Evolutionary conservation across 2,329 filamentous ascomycete species (phyloP).

Genomic region (Metarhizium anisopliae): DNA sequence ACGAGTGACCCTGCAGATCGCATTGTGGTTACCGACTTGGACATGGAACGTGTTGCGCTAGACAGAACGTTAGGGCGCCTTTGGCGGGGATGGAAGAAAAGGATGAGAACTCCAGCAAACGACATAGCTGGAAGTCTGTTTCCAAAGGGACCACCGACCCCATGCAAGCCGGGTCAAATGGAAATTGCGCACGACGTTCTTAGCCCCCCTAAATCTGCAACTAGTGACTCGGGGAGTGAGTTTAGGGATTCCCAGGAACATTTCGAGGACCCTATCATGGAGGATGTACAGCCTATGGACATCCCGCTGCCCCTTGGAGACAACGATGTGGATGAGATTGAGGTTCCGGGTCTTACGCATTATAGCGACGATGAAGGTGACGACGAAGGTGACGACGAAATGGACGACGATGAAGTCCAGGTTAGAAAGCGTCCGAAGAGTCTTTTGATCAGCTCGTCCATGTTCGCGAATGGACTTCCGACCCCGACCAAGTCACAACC

Average conservation of each 20-base stretch:
- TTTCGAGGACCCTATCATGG: slow-evolving; percentile 10
- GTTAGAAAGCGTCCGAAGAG: slow-evolving; percentile 37
- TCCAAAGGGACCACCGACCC: slow-evolving; percentile 34
- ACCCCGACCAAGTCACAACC: slow-evolving; percentile 25
- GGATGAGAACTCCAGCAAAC: slow-evolving; percentile 50
- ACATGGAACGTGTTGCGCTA: slow-evolving; percentile 88
- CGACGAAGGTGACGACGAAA: slow-evolving; percentile 33
- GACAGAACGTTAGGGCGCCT: slow-evolving; percentile 81
- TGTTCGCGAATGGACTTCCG: slow-evolving; percentile 19
- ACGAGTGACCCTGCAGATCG: slow-evolving; percentile 48
- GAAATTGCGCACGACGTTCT: slow-evolving; percentile 26
- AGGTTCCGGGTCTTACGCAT: slow-evolving; percentile 59
- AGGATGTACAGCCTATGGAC: slow-evolving; percentile 24
- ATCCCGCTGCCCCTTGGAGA: slow-evolving; percentile 61
- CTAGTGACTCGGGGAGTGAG: slow-evolving; percentile 6
- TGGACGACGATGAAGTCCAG: slow-evolving; percentile 25
- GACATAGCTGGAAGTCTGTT: slow-evolving; percentile 39
- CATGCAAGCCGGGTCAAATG: slow-evolving; percentile 24
- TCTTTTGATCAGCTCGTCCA: slow-evolving; percentile 16
- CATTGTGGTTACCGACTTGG: slow-evolving; percentile 77
- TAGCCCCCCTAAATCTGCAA: slow-evolving; percentile 6
- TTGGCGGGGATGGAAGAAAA: slow-evolving; percentile 94
- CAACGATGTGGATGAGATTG: slow-evolving; percentile 70
- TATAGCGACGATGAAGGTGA: slow-evolving; percentile 55
- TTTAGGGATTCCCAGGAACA: slow-evolving; percentile 9